Base-by-base conservation (phyloP, 1,284 basidiomycete species). In the Quambalaria eucalypti region DNA sequence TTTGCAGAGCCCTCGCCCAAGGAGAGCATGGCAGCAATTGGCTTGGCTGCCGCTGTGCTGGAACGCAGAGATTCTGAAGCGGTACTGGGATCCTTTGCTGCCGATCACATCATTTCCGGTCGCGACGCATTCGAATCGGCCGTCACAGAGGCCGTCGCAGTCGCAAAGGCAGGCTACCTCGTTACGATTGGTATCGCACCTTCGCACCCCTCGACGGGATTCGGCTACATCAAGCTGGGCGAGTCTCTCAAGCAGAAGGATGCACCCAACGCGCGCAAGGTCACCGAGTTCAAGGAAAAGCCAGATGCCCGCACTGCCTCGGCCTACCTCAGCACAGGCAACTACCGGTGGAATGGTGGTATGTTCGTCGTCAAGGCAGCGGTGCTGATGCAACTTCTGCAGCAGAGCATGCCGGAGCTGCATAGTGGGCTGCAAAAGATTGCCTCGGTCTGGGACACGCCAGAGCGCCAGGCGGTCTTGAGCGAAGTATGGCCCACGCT, bases 131-230 rank as follows among this genome's bases (percentile, higher is more conserved):
- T 75, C 51, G 72, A 75, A 54, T 57, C 60, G 14, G 66, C 73
- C 8, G 73, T 75, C 23, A 66, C 62, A 10, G 73, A 75, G 55
- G 73, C 73, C 23, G 71, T 73, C 2, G 68, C 64, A 4, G 69
- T 69, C 14, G 73, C 73, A 38, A 61, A 61, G 36, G 67, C 69
- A 0, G 73, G 73, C 10, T 74, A 71, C 55, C 60, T 75, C 9
- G 73, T 75, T 26, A 75, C 73, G 12, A 75, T 75, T 38, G 73
- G 73, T 58, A 75, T 75, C 52, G 73, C 73, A 14, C 73, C 73
- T 23, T 70, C 70, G 28, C 58, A 73, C 50, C 73, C 73, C 1
- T 70, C 69, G 6, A 75, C 73, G 2, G 73, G 73, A 6, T 75
- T 75, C 54, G 73, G 73, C 44, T 75, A 75, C 51, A 75, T 75